Percentiles rank a stretch among this genome's conserved stretches.
Conservation (phyloP, 78 protist genomes). For the Chrysochromulina parva region DNA sequence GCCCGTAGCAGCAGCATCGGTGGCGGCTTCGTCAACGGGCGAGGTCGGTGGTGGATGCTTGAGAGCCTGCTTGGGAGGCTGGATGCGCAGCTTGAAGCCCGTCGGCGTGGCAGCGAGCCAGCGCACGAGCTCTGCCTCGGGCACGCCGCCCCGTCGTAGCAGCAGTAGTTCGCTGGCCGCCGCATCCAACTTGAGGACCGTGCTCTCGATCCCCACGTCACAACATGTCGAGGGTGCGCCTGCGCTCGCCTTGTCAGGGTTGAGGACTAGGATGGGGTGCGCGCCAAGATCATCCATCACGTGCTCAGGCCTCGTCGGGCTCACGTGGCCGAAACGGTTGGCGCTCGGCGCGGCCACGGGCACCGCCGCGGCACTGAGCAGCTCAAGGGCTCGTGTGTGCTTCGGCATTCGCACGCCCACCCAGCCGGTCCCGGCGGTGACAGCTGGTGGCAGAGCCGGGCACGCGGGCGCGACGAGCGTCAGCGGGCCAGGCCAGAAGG, state of each 20-base stretch:
- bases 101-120: not conserved
- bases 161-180: not conserved
- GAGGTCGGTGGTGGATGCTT: no score
- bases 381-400: constrained; percentile 50
- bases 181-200: constrained; percentile 42
- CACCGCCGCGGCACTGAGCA: constrained; percentile 5
- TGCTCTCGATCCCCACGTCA: constrained; percentile 56
- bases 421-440: constrained; percentile 74
- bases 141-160: constrained; percentile 50
- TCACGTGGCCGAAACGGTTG: constrained; percentile 67
- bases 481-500: constrained; percentile 92
- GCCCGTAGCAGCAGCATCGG: not conserved
- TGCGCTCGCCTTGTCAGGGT: not conserved
- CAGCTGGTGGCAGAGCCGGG: constrained; percentile 52
- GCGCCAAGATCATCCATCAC: constrained; percentile 54
- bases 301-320: constrained; percentile 62
- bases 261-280: not conserved
- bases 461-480: constrained; percentile 67
- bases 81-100: no score
- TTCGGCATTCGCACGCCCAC: constrained; percentile 87
- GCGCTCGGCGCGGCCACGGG: constrained; percentile 81
- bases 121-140: not conserved
- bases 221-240: not conserved
- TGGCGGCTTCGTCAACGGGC: not conserved
- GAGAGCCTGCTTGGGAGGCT: no score